Evolutionary conservation across 306 rosid genomes (phyloP).

Genomic region (Trichosanthes cucumerina): DNA sequence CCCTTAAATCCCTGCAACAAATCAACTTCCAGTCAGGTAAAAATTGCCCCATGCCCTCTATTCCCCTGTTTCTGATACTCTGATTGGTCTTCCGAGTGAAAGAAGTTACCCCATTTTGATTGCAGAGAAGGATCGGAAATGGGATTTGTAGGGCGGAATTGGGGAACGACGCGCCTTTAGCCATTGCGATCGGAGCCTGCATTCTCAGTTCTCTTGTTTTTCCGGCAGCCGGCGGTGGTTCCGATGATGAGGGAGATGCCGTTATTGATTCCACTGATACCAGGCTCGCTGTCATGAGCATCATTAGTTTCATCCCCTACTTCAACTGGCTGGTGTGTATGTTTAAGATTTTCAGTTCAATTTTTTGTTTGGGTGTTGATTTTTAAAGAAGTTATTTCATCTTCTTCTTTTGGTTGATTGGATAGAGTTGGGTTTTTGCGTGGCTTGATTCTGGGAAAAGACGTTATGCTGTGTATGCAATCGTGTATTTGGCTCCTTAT

Average conservation of each 20-base stretch:
- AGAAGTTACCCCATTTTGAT: not conserved
- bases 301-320: slow-evolving; percentile 80
- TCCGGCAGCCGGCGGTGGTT: slow-evolving; percentile 23
- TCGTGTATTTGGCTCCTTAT: slow-evolving; percentile 78
- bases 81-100: not conserved
- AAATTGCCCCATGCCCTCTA: not conserved
- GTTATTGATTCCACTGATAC: slow-evolving; percentile 45
- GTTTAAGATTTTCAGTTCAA: not conserved
- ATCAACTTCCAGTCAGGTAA: slow-evolving; percentile 11
- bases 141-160: slow-evolving; percentile 39
- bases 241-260: slow-evolving; percentile 33
- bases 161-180: slow-evolving; percentile 64
- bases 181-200: slow-evolving; percentile 75
- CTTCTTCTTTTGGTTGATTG: not conserved
- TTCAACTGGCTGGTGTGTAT: slow-evolving; percentile 84
- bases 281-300: slow-evolving; percentile 71
- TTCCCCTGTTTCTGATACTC: not conserved
- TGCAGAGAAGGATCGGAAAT: slow-evolving; percentile 12
- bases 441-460: slow-evolving; percentile 74
- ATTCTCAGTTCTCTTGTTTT: slow-evolving; percentile 59
- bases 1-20: slow-evolving; percentile 1
- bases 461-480: slow-evolving; percentile 67
- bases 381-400: not conserved
- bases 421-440: slow-evolving; percentile 88
- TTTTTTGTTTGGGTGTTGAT: not conserved